Evolutionary conservation across 768 basidiomycete species (phyloP).

Genomic region (Termitomyces heimii): DNA sequence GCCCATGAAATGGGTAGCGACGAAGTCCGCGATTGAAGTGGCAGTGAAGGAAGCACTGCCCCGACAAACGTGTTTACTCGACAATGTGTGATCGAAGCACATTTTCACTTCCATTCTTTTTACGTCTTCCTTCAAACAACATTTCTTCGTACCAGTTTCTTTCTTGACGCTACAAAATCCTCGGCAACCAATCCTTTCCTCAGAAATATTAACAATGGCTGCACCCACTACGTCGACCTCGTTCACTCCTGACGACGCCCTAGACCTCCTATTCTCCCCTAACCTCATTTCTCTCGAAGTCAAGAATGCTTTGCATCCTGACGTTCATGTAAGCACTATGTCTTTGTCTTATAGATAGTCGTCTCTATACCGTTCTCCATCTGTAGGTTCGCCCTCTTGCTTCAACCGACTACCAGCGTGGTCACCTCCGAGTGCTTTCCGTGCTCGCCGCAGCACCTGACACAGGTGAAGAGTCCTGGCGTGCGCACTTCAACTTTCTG

Average conservation of each 20-base stretch:
- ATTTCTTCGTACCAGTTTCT: background rate
- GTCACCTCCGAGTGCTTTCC: conserved; percentile 76
- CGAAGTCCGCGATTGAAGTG: background rate
- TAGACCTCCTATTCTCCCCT: conserved; percentile 76
- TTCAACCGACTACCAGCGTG: conserved; percentile 76
- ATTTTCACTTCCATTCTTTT: background rate
- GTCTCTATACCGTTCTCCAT: background rate
- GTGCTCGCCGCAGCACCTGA: conserved; percentile 72
- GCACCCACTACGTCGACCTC: conserved; percentile 6
- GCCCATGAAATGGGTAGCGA: background rate
- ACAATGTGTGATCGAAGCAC: background rate
- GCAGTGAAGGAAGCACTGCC: background rate
- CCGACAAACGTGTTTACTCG: background rate
- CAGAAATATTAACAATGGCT: conserved; percentile 5
- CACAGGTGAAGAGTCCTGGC: conserved; percentile 63
- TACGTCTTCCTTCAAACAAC: background rate
- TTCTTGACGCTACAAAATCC: background rate
- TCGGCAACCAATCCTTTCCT: background rate
- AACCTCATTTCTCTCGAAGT: conserved; percentile 67
- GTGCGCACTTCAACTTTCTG: conserved; percentile 58
- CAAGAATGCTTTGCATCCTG: conserved; percentile 49
- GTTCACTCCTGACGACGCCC: conserved; percentile 56
- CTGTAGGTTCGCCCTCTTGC: conserved; percentile 84
- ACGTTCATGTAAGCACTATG: conserved; percentile 29
- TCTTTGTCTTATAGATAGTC: background rate